Conservation (phyloP, 345 rosid species). For the Dimocarpus longan region DNA sequence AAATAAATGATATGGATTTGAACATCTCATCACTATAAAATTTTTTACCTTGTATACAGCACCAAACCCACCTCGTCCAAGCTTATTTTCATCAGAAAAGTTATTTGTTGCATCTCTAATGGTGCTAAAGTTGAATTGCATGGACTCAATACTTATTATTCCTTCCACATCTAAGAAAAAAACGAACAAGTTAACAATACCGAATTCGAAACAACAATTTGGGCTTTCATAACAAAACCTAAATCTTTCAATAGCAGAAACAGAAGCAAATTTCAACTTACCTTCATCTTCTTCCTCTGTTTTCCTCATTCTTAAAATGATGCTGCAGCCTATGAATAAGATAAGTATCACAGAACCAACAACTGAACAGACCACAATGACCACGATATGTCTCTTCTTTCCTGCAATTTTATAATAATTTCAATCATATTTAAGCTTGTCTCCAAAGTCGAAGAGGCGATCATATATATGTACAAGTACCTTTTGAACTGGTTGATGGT, state of each 20-base stretch:
- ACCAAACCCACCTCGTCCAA: slow-evolving; percentile 58
- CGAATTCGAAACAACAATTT: too few relatives aligned
- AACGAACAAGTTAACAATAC: too few relatives aligned
- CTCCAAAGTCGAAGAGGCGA: neutral
- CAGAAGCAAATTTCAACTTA: slow-evolving; percentile 8
- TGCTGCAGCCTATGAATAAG: neutral
- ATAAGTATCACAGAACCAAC: slow-evolving; percentile 16
- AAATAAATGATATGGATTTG: too few relatives aligned
- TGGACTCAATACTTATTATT: slow-evolving; percentile 5
- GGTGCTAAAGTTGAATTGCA: slow-evolving; percentile 32
- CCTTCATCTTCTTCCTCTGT: slow-evolving; percentile 2
- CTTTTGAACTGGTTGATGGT: too few relatives aligned
- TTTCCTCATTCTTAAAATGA: slow-evolving; percentile 18
- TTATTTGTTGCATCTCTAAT: slow-evolving; percentile 41
- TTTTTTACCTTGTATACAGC: slow-evolving; percentile 42
- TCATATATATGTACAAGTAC: neutral
- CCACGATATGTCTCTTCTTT: too few relatives aligned
- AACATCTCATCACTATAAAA: too few relatives aligned
- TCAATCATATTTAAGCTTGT: neutral
- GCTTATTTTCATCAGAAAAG: slow-evolving; percentile 39
- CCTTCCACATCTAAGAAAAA: too few relatives aligned
- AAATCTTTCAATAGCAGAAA: neutral
- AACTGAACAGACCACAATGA: slow-evolving; percentile 15
- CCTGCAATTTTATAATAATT: neutral
- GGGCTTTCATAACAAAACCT: too few relatives aligned